A percentile compares a stretch with the other conserved stretches of the same genome.
These are phyloP conservation scores for Podila minutissima DNA, from an alignment of 192 early-diverging fungal genomes.

Conservation along the genomic window DNA sequence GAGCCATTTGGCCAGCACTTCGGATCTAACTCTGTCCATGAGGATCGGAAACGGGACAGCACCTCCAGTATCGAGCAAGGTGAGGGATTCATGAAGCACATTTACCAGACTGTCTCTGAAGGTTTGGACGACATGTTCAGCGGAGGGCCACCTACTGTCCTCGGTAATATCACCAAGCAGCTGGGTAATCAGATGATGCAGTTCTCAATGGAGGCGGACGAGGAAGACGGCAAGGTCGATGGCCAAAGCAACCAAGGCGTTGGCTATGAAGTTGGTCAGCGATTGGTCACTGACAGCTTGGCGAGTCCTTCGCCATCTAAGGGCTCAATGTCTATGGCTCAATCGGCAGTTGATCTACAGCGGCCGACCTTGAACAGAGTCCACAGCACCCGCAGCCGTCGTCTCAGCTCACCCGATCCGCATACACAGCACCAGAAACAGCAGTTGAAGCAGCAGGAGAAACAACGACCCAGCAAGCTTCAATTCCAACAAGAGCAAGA, in stretches of 20 bases:
- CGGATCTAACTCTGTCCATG: not conserved
- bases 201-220: conserved; percentile 47
- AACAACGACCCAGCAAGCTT: conserved; percentile 13
- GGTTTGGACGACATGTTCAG: conserved; percentile 76
- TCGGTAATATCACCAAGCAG: conserved; percentile 76
- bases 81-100: conserved; percentile 68
- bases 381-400: conserved; percentile 15
- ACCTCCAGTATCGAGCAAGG: conserved; percentile 4
- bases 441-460: conserved; percentile 22
- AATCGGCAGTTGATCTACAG: not conserved
- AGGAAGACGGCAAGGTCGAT: not conserved
- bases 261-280: no score
- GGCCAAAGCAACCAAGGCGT: not conserved
- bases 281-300: no score
- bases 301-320: no score
- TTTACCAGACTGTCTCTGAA: conserved; percentile 81
- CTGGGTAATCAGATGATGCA: conserved; percentile 71
- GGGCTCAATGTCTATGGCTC: not conserved
- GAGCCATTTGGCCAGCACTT: not conserved
- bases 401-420: conserved; percentile 38
- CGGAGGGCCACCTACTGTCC: conserved; percentile 66
- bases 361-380: conserved; percentile 10
- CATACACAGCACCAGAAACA: conserved; percentile 39
- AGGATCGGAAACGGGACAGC: not conserved
- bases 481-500: conserved; percentile 3